These are phyloP conservation scores for Lasiodiplodia sp. DNA, from an alignment of 2,329 filamentous ascomycete genomes.

Conservation along the genomic window DNA sequence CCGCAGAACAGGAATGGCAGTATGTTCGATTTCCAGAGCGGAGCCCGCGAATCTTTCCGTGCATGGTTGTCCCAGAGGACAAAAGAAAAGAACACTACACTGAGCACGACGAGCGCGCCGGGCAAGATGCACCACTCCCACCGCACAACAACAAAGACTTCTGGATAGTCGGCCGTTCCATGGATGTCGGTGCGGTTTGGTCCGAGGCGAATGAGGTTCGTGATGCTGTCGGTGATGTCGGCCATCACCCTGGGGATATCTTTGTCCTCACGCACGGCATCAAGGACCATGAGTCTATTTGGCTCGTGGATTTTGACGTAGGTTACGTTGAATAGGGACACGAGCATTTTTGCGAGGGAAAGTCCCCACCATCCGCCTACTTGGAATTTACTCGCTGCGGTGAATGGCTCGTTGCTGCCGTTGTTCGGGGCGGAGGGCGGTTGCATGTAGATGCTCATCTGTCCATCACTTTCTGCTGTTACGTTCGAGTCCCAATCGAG, in stretches of 20 bases:
- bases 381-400: no score
- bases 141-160: conserved; percentile 5
- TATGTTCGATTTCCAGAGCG: conserved; percentile 17
- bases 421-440: no score
- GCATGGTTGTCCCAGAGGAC: not conserved
- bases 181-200: not conserved
- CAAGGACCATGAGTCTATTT: not conserved
- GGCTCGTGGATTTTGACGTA: not conserved
- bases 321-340: no score
- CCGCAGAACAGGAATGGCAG: conserved; percentile 3
- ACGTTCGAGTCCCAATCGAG: no score
- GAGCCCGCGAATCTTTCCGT: not conserved
- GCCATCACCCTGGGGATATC: not conserved
- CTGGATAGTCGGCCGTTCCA: not conserved
- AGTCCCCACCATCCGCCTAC: no score
- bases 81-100: not conserved
- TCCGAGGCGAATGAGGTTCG: not conserved
- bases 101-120: not conserved
- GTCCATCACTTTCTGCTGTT: no score
- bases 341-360: no score
- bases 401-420: no score
- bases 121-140: conserved; percentile 13
- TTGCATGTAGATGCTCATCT: no score
- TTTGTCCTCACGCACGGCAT: not conserved
- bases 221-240: not conserved